Evolutionary conservation across 768 basidiomycete genomes (phyloP).

Genomic region (Phanerochaete carnosa): DNA sequence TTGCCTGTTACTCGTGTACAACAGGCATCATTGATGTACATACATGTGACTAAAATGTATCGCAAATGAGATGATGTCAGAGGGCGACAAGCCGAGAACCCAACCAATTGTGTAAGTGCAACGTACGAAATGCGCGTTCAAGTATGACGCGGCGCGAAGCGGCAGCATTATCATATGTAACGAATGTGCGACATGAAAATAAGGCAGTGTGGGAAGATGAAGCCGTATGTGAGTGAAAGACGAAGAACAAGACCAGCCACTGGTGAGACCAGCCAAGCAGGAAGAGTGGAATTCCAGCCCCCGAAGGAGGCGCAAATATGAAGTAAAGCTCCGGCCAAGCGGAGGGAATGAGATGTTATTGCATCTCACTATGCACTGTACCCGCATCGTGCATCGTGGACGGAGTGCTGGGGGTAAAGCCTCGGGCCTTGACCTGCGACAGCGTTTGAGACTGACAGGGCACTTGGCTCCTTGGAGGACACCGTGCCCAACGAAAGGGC

Average conservation of each 20-base stretch:
- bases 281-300: neutral
- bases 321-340: neutral
- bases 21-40: neutral
- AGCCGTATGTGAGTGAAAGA: neutral
- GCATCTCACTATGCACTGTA: neutral
- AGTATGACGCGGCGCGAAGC: neutral
- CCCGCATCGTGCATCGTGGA: neutral
- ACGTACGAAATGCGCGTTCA: neutral
- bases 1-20: neutral
- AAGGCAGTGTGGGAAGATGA: neutral
- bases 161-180: neutral
- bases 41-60: neutral
- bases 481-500: neutral
- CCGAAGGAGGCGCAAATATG: neutral
- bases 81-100: neutral
- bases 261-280: neutral
- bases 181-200: neutral
- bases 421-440: neutral
- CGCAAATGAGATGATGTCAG: neutral
- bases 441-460: neutral
- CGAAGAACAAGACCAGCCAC: neutral
- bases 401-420: neutral
- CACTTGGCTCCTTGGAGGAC: neutral
- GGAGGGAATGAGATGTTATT: neutral
- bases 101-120: neutral